phyloP scores from a whole-genome alignment of 192 early-diverging fungal species.

The Bifiguratus adelaidae region DNA sequence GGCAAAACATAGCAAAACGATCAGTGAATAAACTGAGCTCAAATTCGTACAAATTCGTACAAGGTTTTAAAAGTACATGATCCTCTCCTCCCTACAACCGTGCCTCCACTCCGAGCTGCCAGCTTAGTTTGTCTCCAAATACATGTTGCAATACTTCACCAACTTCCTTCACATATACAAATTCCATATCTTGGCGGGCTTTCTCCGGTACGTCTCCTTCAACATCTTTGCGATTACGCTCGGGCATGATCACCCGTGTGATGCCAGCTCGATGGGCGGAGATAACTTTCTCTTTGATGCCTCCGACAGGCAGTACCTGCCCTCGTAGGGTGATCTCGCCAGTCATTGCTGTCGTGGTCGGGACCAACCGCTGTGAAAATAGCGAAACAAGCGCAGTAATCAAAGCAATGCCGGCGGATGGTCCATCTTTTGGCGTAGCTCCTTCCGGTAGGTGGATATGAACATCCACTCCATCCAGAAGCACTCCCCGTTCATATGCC shows the following conservation, averaged over 20 bases:
- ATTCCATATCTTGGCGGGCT: conserved; percentile 56
- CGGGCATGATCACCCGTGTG: conserved; percentile 59
- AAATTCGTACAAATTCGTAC: no score
- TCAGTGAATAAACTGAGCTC: no score
- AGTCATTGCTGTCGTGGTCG: conserved; percentile 61
- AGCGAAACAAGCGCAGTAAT: conserved; percentile 73
- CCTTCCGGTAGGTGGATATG: conserved; percentile 86
- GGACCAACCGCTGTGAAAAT: conserved; percentile 43
- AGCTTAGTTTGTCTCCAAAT: conserved; percentile 24
- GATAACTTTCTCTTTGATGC: conserved; percentile 81
- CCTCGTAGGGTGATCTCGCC: conserved; percentile 81
- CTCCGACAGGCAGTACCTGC: conserved; percentile 72
- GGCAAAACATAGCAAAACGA: no score
- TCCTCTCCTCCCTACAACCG: not conserved
- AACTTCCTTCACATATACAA: conserved; percentile 53
- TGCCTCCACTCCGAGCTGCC: not conserved
- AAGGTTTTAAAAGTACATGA: no score
- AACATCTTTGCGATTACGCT: conserved; percentile 60
- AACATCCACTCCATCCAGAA: conserved; percentile 56
- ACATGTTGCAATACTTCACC: conserved; percentile 54
- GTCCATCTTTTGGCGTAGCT: conserved; percentile 75
- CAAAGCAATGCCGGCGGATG: conserved; percentile 56
- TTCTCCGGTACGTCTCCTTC: conserved; percentile 56
- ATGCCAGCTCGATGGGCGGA: conserved; percentile 76
- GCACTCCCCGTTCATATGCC: conserved; percentile 16